phyloP scores from a whole-genome alignment of 1,139 yeast genomes.

The Pichia terricola region DNA sequence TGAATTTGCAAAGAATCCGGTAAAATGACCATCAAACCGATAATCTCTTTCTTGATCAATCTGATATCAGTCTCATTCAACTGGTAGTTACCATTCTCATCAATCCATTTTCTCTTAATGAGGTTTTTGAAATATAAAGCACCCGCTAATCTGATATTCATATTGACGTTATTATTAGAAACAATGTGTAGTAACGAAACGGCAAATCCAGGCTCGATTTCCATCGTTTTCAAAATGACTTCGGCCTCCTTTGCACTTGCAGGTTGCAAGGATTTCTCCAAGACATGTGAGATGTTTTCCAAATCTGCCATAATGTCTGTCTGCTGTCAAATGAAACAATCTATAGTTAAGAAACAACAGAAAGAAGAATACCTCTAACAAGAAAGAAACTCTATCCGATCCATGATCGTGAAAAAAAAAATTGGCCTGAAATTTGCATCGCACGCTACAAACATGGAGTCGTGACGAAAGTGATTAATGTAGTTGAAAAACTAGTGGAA shows the following conservation, averaged over 20 bases:
- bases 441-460: too few relatives aligned
- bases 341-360: too few relatives aligned
- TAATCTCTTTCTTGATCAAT: slow-evolving; percentile 65
- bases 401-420: too few relatives aligned
- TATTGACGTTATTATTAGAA: slow-evolving; percentile 47
- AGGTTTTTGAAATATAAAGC: slow-evolving; percentile 87
- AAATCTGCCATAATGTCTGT: slow-evolving; percentile 20
- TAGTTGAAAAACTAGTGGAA: too few relatives aligned
- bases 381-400: too few relatives aligned
- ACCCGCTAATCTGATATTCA: slow-evolving; percentile 70
- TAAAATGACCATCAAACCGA: slow-evolving; percentile 71
- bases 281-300: slow-evolving; percentile 32
- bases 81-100: slow-evolving; percentile 75
- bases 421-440: too few relatives aligned
- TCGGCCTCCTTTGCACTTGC: slow-evolving; percentile 55
- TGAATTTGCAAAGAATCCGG: slow-evolving; percentile 75
- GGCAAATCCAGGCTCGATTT: slow-evolving; percentile 63
- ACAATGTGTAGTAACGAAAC: slow-evolving; percentile 68
- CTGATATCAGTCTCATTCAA: slow-evolving; percentile 53
- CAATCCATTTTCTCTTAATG: slow-evolving; percentile 77
- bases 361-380: too few relatives aligned
- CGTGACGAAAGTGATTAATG: too few relatives aligned
- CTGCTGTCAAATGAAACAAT: too few relatives aligned
- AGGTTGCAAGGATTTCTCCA: slow-evolving; percentile 43
- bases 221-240: slow-evolving; percentile 47